phyloP scores from a whole-genome alignment of 345 rosid genomes.

The Passiflora organensis region DNA sequence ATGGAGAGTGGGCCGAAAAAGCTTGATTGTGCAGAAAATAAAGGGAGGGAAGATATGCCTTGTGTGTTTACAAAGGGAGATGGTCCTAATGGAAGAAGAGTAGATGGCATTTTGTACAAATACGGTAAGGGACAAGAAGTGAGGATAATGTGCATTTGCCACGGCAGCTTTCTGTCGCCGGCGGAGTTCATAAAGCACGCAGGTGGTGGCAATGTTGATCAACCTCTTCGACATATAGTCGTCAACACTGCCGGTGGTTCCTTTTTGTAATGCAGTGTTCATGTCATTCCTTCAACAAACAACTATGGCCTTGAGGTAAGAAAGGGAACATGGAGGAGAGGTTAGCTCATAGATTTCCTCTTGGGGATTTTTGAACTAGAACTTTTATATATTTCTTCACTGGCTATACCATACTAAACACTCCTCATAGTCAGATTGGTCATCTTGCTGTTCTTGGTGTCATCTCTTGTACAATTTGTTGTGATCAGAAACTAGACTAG shows the following conservation, averaged over 20 bases:
- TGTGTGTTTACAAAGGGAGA: slow-evolving; percentile 72
- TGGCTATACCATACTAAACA: no score
- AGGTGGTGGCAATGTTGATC: slow-evolving; percentile 57
- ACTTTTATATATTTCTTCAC: no score
- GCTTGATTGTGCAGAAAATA: slow-evolving; percentile 26
- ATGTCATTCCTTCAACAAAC: slow-evolving; percentile 5
- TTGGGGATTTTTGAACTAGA: slow-evolving; percentile 15
- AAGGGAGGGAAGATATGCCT: slow-evolving; percentile 66
- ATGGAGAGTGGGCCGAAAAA: slow-evolving; percentile 25
- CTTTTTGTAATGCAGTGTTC: slow-evolving; percentile 14
- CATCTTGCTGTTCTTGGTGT: no score
- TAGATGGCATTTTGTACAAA: slow-evolving; percentile 76
- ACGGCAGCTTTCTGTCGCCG: slow-evolving; percentile 74
- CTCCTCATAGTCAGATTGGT: no score
- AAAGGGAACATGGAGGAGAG: slow-evolving; percentile 1
- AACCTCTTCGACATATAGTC: slow-evolving; percentile 79
- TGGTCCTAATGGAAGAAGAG: slow-evolving; percentile 65
- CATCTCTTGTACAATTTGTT: no score
- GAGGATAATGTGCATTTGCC: slow-evolving; percentile 86
- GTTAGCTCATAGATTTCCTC: slow-evolving; percentile 2
- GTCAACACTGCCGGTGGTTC: slow-evolving; percentile 53
- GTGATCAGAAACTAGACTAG: no score
- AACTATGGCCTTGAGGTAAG: slow-evolving; percentile 14
- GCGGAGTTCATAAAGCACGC: slow-evolving; percentile 86
- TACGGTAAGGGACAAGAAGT: slow-evolving; percentile 73